phyloP scores from a whole-genome alignment of 768 basidiomycete species.

The Clavaria fumosa region DNA sequence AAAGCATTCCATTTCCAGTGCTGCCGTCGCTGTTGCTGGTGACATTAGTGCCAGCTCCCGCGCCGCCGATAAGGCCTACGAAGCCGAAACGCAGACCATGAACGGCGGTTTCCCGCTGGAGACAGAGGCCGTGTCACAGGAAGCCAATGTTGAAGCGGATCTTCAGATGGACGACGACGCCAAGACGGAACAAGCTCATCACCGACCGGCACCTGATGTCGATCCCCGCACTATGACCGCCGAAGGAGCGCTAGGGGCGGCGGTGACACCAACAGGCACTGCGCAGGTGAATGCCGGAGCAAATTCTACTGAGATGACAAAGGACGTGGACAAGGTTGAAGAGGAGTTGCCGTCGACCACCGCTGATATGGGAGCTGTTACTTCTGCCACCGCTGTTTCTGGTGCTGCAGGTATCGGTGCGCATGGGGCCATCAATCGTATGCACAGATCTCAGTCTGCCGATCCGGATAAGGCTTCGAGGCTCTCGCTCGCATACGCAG shows the following conservation, averaged over 20 bases:
- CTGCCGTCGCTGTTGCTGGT: slow-evolving; percentile 11
- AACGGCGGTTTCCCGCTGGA: not conserved
- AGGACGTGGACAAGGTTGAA: too few species aligned
- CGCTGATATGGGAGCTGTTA: not conserved
- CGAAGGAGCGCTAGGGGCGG: too few species aligned
- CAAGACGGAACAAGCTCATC: too few species aligned
- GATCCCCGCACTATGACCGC: too few species aligned
- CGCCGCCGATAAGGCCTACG: slow-evolving; percentile 15
- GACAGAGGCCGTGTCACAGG: slow-evolving; percentile 5
- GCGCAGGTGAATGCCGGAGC: too few species aligned
- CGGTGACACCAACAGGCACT: too few species aligned
- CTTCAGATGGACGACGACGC: too few species aligned
- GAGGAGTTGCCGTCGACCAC: too few species aligned
- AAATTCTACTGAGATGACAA: too few species aligned
- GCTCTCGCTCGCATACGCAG: slow-evolving; percentile 42
- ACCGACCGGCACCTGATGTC: too few species aligned
- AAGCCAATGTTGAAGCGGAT: not conserved
- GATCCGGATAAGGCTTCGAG: slow-evolving; percentile 53
- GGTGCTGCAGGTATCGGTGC: too few species aligned
- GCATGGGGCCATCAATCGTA: slow-evolving; percentile 23
- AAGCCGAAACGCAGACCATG: slow-evolving; percentile 14
- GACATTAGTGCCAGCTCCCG: slow-evolving; percentile 27
- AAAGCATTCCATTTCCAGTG: not conserved
- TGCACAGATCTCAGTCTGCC: slow-evolving; percentile 69
- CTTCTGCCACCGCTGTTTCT: not conserved